Conservation (phyloP, 2,329 filamentous ascomycete genomes). For the Claviceps fusiformis region DNA sequence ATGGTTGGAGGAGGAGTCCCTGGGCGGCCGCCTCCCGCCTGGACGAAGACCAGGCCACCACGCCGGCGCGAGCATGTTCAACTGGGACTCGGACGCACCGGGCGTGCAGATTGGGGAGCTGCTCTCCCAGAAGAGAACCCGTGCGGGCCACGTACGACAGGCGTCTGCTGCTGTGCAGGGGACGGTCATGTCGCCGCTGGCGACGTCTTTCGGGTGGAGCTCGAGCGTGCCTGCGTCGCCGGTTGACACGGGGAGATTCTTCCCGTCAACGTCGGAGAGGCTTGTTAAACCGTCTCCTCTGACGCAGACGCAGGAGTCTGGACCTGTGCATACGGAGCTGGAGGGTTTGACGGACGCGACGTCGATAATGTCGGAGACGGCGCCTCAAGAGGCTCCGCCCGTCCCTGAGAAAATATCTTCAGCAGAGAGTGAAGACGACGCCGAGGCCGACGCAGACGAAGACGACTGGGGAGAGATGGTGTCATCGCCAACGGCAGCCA, state of each 20-base stretch:
- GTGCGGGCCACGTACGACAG: conserved; percentile 7
- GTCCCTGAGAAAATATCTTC: not conserved
- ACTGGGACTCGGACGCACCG: conserved; percentile 43
- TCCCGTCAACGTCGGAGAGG: not conserved
- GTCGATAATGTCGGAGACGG: not conserved
- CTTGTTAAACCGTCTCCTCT: not conserved
- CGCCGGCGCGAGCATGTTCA: conserved; percentile 39
- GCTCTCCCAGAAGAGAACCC: conserved; percentile 14
- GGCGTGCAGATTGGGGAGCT: conserved; percentile 32
- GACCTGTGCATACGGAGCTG: not conserved
- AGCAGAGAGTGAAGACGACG: not conserved
- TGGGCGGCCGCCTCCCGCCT: conserved; percentile 32
- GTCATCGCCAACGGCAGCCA: conserved; percentile 15
- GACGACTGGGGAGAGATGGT: conserved; percentile 52
- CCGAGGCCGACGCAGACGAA: conserved; percentile 37
- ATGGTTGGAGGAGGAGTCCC: conserved; percentile 54
- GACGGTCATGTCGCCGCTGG: not conserved
- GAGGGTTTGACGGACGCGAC: too few relatives aligned
- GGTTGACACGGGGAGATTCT: not conserved
- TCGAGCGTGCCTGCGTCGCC: conserved; percentile 5
- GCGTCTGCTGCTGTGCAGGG: conserved; percentile 9
- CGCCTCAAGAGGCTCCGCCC: not conserved
- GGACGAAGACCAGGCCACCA: conserved; percentile 21
- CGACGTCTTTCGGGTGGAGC: not conserved
- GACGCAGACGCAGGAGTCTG: not conserved